Conservation (phyloP, 768 basidiomycete genomes). For the Tylopilus plumbeoviolaceoides region DNA sequence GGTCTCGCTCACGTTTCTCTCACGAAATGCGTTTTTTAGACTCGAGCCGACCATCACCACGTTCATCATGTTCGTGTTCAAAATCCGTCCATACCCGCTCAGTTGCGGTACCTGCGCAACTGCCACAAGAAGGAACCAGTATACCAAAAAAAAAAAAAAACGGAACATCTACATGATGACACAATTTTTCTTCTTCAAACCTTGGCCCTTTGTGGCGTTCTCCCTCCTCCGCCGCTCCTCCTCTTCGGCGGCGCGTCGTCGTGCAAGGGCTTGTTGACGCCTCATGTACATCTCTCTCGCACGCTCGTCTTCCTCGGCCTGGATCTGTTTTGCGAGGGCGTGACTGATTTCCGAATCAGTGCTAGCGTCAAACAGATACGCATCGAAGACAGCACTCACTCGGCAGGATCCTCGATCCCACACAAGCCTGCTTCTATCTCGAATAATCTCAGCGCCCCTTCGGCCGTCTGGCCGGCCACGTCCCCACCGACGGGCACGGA, state of each 20-base stretch:
- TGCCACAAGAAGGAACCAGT: neutral
- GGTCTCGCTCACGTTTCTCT: neutral
- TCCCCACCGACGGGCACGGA: slow-evolving; percentile 76
- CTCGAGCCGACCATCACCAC: neutral
- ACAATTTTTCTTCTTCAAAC: slow-evolving; percentile 48
- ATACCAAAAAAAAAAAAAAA: neutral
- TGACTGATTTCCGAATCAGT: slow-evolving; percentile 18
- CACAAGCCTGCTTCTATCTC: slow-evolving; percentile 41
- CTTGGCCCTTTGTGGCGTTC: slow-evolving; percentile 19
- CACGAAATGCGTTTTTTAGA: neutral
- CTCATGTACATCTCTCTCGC: slow-evolving; percentile 37
- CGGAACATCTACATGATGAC: slow-evolving; percentile 30
- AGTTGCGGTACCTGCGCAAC: neutral
- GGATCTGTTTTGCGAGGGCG: slow-evolving; percentile 70
- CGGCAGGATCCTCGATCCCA: slow-evolving; percentile 44
- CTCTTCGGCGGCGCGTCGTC: slow-evolving; percentile 8
- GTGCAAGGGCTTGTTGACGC: slow-evolving; percentile 28
- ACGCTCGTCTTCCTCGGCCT: slow-evolving; percentile 71
- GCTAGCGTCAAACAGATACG: too few relatives aligned
- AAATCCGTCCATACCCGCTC: neutral
- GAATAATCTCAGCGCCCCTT: slow-evolving; percentile 50
- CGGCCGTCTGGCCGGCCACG: slow-evolving; percentile 69
- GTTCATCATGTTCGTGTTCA: too few relatives aligned
- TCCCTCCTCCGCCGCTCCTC: slow-evolving; percentile 19
- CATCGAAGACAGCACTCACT: slow-evolving; percentile 44